Evolutionary conservation across 164 flowering plant species (phyloP), one percentile per base, ranked within the genome.

Genomic region (Magnolia changhungtana): DNA sequence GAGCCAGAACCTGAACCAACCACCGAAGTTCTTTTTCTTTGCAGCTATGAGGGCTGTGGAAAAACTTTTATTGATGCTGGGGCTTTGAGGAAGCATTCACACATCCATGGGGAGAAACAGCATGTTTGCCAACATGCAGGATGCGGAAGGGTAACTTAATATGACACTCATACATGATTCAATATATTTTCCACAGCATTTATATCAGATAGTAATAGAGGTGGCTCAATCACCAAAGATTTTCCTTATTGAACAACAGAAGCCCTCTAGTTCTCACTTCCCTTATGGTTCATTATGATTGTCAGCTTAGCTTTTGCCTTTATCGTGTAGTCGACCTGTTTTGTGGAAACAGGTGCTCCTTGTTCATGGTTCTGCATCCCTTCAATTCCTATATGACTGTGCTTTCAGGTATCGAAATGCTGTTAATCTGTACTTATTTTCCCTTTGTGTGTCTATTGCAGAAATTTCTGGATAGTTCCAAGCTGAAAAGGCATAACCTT

Each of bases 391-490:
- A 37, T 37, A 4, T 37, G 45, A 37, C 45, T 37, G 45, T 37
- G 61, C 61, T 11, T 55, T 16, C 19, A 55, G 13, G 61, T 16
- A 55, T 55, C 4, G 8, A 55, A 16, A 16, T 55, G 61, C 18
- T 55, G 61, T 55, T 55, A 11, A 55, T 19, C 2, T 55, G 13
- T 55, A 55, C 8, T 55, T 19, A 55, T 16, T 55, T 16, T 55
- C 0, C 13, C 18, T 11, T 16, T 55, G 13, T 11, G 18, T 14
- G 61, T 84, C n/a, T 49, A 27, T 63, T 87, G 84, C 95, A 95
- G 99, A 95, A 93, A 91, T 95, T 93, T 84, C 85, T 95, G 89
- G 99, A 95, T 83, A 93, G 99, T 80, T 93, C 99, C 59, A 95
- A 95, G 88, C 81, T 95, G 82, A 95, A 92, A 83, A 84, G 99